A percentile compares a stretch with the other conserved stretches of the same genome.
phyloP scores from a whole-genome alignment of 2,329 filamentous ascomycete genomes.

The Elsinoe ampelina region DNA sequence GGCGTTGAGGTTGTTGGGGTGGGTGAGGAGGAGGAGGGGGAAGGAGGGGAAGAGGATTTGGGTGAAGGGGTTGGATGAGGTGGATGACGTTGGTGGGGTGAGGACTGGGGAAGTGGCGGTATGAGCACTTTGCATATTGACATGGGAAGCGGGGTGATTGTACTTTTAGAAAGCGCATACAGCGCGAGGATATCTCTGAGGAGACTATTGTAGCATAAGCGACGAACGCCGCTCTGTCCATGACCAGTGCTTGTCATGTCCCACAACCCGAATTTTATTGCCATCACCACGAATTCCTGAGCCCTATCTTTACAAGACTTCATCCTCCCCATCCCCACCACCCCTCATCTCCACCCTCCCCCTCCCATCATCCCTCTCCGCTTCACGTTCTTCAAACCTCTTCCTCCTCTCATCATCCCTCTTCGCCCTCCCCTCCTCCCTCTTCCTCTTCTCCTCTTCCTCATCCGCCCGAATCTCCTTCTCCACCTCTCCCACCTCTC shows the following conservation, averaged over 20 bases:
- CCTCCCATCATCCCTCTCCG: conserved; percentile 8
- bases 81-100: neutral
- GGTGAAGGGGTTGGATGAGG: neutral
- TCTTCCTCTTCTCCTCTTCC: conserved; percentile 20
- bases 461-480: conserved; percentile 23
- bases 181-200: neutral
- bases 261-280: too few relatives aligned
- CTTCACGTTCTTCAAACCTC: conserved; percentile 10
- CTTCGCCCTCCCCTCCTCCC: conserved; percentile 9
- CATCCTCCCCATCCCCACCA: conserved; percentile 4
- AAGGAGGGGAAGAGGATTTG: conserved; percentile 13
- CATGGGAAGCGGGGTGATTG: neutral
- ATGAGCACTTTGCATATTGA: neutral
- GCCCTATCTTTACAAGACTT: neutral
- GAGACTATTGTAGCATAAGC: neutral
- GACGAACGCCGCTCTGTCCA: neutral
- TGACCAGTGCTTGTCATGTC: neutral
- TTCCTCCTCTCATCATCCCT: conserved; percentile 9
- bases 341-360: conserved; percentile 7
- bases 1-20: conserved; percentile 48
- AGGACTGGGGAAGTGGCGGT: neutral
- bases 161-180: neutral
- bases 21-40: conserved; percentile 45
- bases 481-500: conserved; percentile 17
- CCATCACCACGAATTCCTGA: neutral